Evolutionary conservation across 2,329 filamentous ascomycete species (phyloP).

Genomic region (Colletotrichum musicola): DNA sequence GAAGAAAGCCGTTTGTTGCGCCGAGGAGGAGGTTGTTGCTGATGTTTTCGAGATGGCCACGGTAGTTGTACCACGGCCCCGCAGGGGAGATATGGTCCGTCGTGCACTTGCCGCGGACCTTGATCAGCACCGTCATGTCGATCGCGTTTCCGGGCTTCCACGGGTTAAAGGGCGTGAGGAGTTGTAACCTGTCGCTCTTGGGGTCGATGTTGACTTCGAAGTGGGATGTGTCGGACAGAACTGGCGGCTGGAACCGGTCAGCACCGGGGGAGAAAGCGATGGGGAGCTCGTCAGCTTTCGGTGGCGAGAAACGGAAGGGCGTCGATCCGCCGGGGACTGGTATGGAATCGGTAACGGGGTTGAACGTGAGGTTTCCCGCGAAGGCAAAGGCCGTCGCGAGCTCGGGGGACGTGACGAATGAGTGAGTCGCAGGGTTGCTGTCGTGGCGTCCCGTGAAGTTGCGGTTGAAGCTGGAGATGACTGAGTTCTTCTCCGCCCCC

Average conservation of each 20-base stretch:
- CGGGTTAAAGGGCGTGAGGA: conserved; percentile 43
- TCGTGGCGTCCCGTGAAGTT: conserved; percentile 54
- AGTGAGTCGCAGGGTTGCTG: conserved; percentile 58
- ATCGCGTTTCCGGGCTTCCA: conserved; percentile 45
- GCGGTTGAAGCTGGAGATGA: conserved; percentile 52
- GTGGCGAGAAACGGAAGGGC: conserved; percentile 45
- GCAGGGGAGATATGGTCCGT: conserved; percentile 55
- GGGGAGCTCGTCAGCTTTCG: conserved; percentile 45
- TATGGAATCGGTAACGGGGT: conserved; percentile 46
- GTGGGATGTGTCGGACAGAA: conserved; percentile 39
- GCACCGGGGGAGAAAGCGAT: conserved; percentile 42
- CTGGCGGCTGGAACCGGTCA: conserved; percentile 45
- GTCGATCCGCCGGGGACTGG: conserved; percentile 11
- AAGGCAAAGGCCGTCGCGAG: conserved; percentile 57
- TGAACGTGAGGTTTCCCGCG: conserved; percentile 52
- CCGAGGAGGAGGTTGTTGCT: conserved; percentile 52
- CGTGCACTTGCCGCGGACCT: conserved; percentile 53
- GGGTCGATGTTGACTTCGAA: conserved; percentile 45
- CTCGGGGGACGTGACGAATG: conserved; percentile 62
- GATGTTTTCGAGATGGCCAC: conserved; percentile 54
- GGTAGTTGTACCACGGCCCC: conserved; percentile 54
- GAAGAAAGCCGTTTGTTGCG: conserved; percentile 49
- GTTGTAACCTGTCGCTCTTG: conserved; percentile 47
- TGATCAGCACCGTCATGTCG: conserved; percentile 47
- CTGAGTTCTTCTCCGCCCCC: conserved; percentile 46